Evolutionary conservation across 352 stramenopile genomes (phyloP).

Genomic region (Phytophthora constricta): DNA sequence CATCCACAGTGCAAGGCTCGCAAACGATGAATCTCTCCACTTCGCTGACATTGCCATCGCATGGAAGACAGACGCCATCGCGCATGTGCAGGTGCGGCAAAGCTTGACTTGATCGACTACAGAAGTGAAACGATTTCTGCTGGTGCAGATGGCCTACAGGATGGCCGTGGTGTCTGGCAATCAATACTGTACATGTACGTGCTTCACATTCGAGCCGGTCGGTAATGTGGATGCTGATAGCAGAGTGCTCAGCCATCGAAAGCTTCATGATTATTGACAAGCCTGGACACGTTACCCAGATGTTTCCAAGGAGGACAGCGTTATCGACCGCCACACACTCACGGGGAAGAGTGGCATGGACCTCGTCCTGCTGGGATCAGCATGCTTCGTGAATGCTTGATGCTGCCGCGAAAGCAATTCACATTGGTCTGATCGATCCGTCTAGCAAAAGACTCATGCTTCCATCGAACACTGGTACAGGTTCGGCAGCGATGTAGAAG

Average conservation of each 20-base stretch:
- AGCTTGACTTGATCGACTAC: background rate
- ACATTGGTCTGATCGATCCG: background rate
- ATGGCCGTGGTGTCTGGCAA: background rate
- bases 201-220: background rate
- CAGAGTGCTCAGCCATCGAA: background rate
- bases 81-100: no score
- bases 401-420: background rate
- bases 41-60: no score
- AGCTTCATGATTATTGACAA: no score
- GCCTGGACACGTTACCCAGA: no score
- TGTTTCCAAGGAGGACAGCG: background rate
- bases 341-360: background rate
- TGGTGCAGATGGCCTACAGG: constrained; percentile 26
- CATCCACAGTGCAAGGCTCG: no score
- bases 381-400: background rate
- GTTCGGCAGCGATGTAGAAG: background rate
- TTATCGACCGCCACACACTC: background rate
- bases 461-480: background rate
- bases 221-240: background rate
- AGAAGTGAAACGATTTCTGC: constrained; percentile 29
- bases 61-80: background rate
- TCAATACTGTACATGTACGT: background rate
- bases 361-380: background rate
- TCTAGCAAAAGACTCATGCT: no score
- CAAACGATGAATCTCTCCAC: no score